Conservation (phyloP, 345 rosid genomes). For the Camelina sativa region DNA sequence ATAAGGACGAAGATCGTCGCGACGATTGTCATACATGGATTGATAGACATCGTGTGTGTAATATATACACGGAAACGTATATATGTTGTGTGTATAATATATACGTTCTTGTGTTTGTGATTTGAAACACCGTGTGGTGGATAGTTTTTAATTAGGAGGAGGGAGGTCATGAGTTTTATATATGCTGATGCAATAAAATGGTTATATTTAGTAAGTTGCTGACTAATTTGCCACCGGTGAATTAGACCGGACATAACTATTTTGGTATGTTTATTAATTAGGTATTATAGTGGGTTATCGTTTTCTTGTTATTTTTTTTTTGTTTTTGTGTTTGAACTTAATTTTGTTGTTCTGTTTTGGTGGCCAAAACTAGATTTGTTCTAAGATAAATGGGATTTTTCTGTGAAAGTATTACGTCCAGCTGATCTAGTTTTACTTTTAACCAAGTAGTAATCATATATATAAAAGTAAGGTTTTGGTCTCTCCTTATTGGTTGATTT, state of each 20-base stretch:
- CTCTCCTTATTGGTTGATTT: too few relatives aligned
- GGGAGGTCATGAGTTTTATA: constrained; percentile 33
- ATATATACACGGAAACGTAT: constrained; percentile 38
- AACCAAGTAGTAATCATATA: neutral
- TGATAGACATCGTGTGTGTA: constrained; percentile 30
- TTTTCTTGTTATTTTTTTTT: neutral
- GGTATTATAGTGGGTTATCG: constrained; percentile 12
- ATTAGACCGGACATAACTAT: constrained; percentile 32
- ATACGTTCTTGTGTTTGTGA: constrained; percentile 39
- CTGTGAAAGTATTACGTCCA: neutral
- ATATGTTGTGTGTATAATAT: constrained; percentile 29
- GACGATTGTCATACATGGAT: neutral
- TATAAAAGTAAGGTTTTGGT: too few relatives aligned
- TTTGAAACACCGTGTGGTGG: constrained; percentile 25
- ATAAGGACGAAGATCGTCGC: constrained; percentile 31
- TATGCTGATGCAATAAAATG: constrained; percentile 21
- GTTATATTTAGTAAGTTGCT: constrained; percentile 19
- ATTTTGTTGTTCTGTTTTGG: constrained; percentile 24
- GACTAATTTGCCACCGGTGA: constrained; percentile 31
- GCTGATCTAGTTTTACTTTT: neutral
- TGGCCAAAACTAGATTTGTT: neutral
- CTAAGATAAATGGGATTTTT: too few relatives aligned
- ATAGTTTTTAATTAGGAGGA: constrained; percentile 36
- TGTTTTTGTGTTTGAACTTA: neutral
- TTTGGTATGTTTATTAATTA: constrained; percentile 41